phyloP scores from a whole-genome alignment of 2,329 filamentous ascomycete species.

The Ophiostoma novo-ulmi region DNA sequence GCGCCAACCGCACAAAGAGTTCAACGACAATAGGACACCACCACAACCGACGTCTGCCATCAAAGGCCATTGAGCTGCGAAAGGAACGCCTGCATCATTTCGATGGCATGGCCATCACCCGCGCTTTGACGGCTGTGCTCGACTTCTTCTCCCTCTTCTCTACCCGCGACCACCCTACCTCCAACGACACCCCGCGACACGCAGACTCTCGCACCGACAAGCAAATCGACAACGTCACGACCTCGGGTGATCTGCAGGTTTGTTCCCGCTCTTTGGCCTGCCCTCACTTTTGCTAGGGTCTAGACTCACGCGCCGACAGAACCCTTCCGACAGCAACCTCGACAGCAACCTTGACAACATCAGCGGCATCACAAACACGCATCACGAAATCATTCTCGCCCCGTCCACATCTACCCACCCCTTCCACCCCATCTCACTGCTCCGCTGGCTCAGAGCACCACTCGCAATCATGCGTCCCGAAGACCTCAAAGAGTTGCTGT shows the following conservation, averaged over 20 bases:
- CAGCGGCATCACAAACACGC: not conserved
- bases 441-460: slow-evolving; percentile 22
- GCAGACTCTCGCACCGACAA: not conserved
- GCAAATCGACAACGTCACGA: not conserved
- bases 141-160: not conserved
- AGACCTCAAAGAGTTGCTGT: slow-evolving; percentile 22
- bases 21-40: not conserved
- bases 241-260: not conserved
- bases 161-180: not conserved
- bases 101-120: slow-evolving; percentile 24
- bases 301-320: slow-evolving; percentile 7
- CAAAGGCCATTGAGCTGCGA: not conserved
- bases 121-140: slow-evolving; percentile 12
- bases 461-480: slow-evolving; percentile 27
- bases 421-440: not conserved
- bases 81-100: not conserved
- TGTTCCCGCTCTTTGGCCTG: not conserved
- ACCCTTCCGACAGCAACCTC: not conserved
- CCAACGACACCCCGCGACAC: not conserved
- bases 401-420: not conserved
- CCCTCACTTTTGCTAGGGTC: not conserved
- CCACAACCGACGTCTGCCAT: not conserved
- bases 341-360: not conserved
- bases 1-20: not conserved
- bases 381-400: not conserved